Evolutionary conservation across 148 eudicot species (phyloP).

Genomic region (Spergularia bocconei): DNA sequence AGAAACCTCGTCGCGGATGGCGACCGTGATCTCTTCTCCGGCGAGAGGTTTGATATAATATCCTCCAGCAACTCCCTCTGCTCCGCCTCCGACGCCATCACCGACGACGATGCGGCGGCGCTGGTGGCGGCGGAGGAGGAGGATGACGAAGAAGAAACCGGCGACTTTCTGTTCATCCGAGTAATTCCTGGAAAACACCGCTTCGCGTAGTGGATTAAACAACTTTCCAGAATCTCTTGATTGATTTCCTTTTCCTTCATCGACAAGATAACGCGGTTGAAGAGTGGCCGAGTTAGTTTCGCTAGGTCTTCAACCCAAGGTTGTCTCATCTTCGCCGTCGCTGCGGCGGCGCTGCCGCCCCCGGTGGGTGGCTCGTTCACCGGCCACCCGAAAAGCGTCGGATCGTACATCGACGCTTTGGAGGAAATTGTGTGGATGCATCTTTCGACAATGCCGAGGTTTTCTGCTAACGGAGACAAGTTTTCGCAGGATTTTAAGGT

Average conservation of each 20-base stretch:
- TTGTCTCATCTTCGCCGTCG: conserved; percentile 18
- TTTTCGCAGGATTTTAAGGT: conserved; percentile 64
- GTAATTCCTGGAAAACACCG: conserved; percentile 68
- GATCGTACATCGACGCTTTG: conserved; percentile 64
- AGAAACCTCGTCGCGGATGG: conserved; percentile 40
- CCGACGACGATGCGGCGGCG: conserved; percentile 30
- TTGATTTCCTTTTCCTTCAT: conserved; percentile 56
- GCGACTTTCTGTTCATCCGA: conserved; percentile 45
- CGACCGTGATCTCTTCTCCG: conserved; percentile 40
- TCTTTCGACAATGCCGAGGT: conserved; percentile 60
- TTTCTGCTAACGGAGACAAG: conserved; percentile 58
- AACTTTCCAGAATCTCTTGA: conserved; percentile 64
- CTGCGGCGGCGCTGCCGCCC: background rate
- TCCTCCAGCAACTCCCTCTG: conserved; percentile 73
- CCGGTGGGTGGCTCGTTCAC: conserved; percentile 39
- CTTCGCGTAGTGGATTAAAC: conserved; percentile 61
- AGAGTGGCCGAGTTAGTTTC: conserved; percentile 42
- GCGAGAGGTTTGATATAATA: conserved; percentile 46
- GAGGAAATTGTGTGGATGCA: conserved; percentile 58
- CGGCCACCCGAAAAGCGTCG: conserved; percentile 88
- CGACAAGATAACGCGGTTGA: conserved; percentile 48
- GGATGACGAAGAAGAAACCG: conserved; percentile 2
- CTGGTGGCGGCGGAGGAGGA: no score
- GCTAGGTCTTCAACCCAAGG: conserved; percentile 79
- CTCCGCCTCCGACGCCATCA: conserved; percentile 59